phyloP scores from a whole-genome alignment of 345 rosid genomes.

The Anacardium occidentale region DNA sequence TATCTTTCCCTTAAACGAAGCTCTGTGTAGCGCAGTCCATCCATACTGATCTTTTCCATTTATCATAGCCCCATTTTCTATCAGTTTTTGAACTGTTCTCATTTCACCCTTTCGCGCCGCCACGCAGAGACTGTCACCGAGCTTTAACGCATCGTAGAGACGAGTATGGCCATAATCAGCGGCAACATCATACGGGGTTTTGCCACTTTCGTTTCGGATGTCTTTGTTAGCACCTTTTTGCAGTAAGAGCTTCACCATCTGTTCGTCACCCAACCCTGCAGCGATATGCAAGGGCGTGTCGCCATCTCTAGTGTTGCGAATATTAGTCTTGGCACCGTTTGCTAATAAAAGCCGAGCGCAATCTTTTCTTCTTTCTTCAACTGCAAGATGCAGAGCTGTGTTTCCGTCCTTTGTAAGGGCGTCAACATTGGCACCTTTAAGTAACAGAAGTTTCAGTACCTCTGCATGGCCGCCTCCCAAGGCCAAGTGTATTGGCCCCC shows the following conservation, averaged over 20 bases:
- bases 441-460: conserved; percentile 48
- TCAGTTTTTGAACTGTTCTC: conserved; percentile 32
- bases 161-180: conserved; percentile 47
- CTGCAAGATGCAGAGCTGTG: conserved; percentile 55
- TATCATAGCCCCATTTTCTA: conserved; percentile 51
- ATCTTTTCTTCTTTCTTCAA: conserved; percentile 42
- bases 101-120: conserved; percentile 59
- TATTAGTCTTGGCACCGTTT: conserved; percentile 39
- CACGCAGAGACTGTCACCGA: conserved; percentile 48
- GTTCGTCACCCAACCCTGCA: conserved; percentile 48
- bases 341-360: conserved; percentile 46
- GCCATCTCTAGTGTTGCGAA: conserved; percentile 33
- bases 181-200: conserved; percentile 50
- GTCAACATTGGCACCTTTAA: conserved; percentile 47
- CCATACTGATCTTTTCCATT: conserved; percentile 58
- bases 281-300: conserved; percentile 56
- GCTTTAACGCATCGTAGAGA: conserved; percentile 46
- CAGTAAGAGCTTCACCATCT: conserved; percentile 47
- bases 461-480: conserved; percentile 42
- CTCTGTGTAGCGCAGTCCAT: conserved; percentile 68
- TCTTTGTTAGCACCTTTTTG: conserved; percentile 53
- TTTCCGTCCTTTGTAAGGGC: conserved; percentile 46
- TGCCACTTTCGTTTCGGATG: conserved; percentile 42
- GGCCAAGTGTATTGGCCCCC: conserved; percentile 61
- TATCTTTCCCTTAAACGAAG: conserved; percentile 49